Evolutionary conservation across 139 green algal species (phyloP).

Genomic region (Volvox reticuliferus): DNA sequence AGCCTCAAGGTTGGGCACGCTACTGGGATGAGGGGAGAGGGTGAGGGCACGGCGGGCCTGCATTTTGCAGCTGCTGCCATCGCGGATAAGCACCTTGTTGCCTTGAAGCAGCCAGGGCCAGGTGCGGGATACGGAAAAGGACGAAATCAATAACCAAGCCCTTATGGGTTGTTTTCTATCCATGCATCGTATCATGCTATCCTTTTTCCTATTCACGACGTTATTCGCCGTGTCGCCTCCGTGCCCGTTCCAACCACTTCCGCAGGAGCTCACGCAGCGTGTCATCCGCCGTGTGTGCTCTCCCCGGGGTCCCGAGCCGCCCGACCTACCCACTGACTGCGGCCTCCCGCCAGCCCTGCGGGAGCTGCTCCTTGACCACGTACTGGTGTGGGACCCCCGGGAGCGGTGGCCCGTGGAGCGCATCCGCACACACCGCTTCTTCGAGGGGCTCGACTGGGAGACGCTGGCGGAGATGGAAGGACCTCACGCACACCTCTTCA

Average conservation of each 20-base stretch:
- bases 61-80: no score
- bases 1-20: conserved; percentile 3
- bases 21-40: neutral
- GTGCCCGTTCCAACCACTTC: no score
- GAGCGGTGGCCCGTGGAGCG: neutral
- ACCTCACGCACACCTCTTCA: conserved; percentile 42
- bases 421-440: conserved; percentile 38
- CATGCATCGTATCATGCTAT: no score
- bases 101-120: no score
- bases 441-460: conserved; percentile 28
- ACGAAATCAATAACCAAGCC: no score
- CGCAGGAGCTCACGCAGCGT: conserved; percentile 26
- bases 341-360: conserved; percentile 23
- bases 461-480: neutral
- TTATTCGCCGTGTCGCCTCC: no score
- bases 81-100: no score
- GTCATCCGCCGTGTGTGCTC: conserved; percentile 39
- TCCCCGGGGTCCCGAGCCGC: neutral
- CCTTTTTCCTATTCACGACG: no score
- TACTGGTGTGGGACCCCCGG: neutral
- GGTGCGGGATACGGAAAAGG: no score
- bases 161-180: no score
- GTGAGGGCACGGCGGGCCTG: neutral
- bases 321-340: conserved; percentile 44
- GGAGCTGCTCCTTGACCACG: conserved; percentile 35